Evolutionary conservation across 495 filamentous ascomycete genomes (phyloP).

Genomic region (Podospora comata): DNA sequence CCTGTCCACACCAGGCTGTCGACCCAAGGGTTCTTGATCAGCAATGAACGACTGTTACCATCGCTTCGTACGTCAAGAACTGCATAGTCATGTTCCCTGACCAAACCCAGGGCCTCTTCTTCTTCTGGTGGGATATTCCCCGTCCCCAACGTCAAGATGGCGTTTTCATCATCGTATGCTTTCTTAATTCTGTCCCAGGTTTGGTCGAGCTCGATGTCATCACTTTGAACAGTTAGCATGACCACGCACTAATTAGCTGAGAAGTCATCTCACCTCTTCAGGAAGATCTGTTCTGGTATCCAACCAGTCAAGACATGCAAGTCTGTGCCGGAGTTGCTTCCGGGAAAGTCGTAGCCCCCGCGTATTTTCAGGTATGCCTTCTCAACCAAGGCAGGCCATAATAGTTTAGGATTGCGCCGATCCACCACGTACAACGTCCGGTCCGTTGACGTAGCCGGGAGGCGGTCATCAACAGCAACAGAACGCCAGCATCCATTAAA

Average conservation of each 20-base stretch:
- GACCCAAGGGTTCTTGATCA: conserved; percentile 96
- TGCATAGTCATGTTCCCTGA: conserved; percentile 90
- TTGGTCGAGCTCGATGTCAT: conserved; percentile 68
- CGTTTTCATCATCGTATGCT: conserved; percentile 73
- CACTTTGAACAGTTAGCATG: conserved; percentile 29
- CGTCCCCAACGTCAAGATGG: conserved; percentile 86
- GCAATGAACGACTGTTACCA: conserved; percentile 55
- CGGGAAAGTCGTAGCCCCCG: conserved; percentile 96
- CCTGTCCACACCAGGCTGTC: conserved; percentile 67
- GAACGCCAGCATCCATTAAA: conserved; percentile 92
- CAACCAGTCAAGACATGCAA: conserved; percentile 87
- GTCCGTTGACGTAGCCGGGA: conserved; percentile 70
- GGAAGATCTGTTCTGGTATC: conserved; percentile 93
- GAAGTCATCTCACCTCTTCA: conserved; percentile 56
- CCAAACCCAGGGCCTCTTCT: conserved; percentile 75
- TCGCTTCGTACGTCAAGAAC: conserved; percentile 74
- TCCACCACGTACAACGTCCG: conserved; percentile 85
- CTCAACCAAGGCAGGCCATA: conserved; percentile 94
- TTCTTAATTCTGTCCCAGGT: conserved; percentile 77
- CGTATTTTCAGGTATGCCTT: conserved; percentile 97
- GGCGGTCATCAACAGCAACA: conserved; percentile 86
- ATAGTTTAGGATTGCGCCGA: conserved; percentile 65
- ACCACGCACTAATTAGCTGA: background rate
- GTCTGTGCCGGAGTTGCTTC: conserved; percentile 96
- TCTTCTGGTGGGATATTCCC: conserved; percentile 70